Evolutionary conservation across 202 grass and related monocot species (phyloP).

Genomic region (Sporobolus alterniflorus): DNA sequence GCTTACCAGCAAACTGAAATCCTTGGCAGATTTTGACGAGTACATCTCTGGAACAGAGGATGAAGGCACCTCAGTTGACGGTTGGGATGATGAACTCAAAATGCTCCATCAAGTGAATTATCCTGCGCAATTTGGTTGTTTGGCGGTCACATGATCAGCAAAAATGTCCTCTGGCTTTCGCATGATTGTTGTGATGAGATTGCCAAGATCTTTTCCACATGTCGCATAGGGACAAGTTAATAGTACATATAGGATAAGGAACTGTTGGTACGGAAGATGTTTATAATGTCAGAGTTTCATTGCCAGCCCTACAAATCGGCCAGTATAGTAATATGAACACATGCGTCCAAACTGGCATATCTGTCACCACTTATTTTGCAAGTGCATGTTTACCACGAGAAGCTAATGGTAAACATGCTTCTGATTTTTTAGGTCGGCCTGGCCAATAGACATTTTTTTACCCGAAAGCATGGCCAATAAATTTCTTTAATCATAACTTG

Average conservation of each 20-base stretch:
- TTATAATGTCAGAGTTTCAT: slow-evolving; percentile 39
- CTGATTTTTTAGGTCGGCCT: neutral
- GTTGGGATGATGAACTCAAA: slow-evolving; percentile 47
- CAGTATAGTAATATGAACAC: too few species aligned
- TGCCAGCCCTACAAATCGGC: too few species aligned
- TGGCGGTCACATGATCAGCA: slow-evolving; percentile 44
- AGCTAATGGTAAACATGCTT: neutral
- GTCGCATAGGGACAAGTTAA: slow-evolving; percentile 27
- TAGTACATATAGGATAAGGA: slow-evolving; percentile 37
- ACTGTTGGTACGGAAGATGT: slow-evolving; percentile 40
- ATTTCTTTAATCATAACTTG: neutral
- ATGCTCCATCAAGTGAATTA: slow-evolving; percentile 43
- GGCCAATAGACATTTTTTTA: neutral
- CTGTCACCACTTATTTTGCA: neutral
- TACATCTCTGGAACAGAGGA: slow-evolving; percentile 46
- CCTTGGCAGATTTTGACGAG: slow-evolving; percentile 61
- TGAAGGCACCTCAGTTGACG: slow-evolving; percentile 8
- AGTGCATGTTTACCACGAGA: neutral
- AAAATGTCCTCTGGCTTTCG: slow-evolving; percentile 1
- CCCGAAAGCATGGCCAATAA: neutral
- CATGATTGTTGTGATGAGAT: slow-evolving; percentile 25
- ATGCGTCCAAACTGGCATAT: neutral
- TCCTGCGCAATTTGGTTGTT: slow-evolving; percentile 37
- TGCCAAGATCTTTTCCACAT: slow-evolving; percentile 28
- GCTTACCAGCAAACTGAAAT: slow-evolving; percentile 66